Evolutionary conservation across 75 land plant genomes (phyloP).

Genomic region (Sequoiadendron giganteum): DNA sequence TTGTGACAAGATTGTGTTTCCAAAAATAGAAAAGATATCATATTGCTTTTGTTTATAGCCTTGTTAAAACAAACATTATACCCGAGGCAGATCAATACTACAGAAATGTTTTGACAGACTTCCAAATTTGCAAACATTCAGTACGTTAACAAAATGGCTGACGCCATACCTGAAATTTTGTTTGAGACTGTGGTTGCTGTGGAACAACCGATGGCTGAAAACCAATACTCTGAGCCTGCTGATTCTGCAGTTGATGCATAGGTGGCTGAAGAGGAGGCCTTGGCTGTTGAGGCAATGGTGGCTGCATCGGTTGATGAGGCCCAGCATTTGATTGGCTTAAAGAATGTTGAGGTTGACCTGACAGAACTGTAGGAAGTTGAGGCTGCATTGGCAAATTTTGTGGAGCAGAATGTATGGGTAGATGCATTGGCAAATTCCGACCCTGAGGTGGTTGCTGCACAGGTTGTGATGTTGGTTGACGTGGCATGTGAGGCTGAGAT

Average conservation of each 20-base stretch:
- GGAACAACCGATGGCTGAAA: slow-evolving; percentile 43
- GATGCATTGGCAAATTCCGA: slow-evolving; percentile 25
- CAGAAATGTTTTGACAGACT: not conserved
- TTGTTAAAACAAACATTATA: not conserved
- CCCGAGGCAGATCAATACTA: not conserved
- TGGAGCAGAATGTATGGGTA: slow-evolving; percentile 26
- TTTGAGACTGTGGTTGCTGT: slow-evolving; percentile 42
- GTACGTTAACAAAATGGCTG: not conserved
- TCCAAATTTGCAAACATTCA: not conserved
- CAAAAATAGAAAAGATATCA: not conserved
- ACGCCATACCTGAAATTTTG: slow-evolving; percentile 50
- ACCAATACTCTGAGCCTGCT: slow-evolving; percentile 41
- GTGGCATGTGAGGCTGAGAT: slow-evolving; percentile 25
- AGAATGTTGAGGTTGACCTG: slow-evolving; percentile 47
- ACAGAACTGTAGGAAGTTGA: slow-evolving; percentile 29
- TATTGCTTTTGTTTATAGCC: not conserved
- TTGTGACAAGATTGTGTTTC: not conserved
- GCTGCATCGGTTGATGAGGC: slow-evolving; percentile 53
- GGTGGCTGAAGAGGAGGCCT: slow-evolving; percentile 51
- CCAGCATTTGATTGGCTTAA: slow-evolving; percentile 25
- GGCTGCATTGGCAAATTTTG: slow-evolving; percentile 33
- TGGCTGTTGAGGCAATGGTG: slow-evolving; percentile 69
- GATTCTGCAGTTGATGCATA: slow-evolving; percentile 52
- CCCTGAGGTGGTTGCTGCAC: slow-evolving; percentile 43
- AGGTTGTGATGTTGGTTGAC: slow-evolving; percentile 19